Percentiles rank a stretch among this genome's conserved stretches.
Conservation (phyloP, 495 filamentous ascomycete species). For the Oidiodendron maius region DNA sequence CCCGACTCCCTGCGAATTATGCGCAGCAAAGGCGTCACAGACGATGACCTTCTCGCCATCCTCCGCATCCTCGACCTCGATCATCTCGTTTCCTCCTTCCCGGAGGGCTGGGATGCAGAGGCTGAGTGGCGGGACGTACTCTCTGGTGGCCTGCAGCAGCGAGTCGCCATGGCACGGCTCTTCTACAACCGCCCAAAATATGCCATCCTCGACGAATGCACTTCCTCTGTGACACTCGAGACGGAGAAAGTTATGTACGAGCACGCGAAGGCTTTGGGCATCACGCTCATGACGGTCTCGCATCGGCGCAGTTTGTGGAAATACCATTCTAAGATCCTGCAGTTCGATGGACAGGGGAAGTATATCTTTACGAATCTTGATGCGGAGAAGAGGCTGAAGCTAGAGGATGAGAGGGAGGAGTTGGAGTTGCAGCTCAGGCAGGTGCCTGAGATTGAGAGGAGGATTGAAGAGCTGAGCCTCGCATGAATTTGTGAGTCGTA, state of each 20-base stretch:
- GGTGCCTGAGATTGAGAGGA: slow-evolving; percentile 80
- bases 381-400: slow-evolving; percentile 73
- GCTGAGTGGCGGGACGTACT: slow-evolving; percentile 94
- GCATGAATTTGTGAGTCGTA: too few species aligned
- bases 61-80: slow-evolving; percentile 76
- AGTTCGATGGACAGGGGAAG: slow-evolving; percentile 91
- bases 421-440: slow-evolving; percentile 76
- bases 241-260: slow-evolving; percentile 97
- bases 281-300: slow-evolving; percentile 93
- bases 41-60: slow-evolving; percentile 71
- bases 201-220: slow-evolving; percentile 96
- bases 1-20: slow-evolving; percentile 85
- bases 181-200: slow-evolving; percentile 93
- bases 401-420: slow-evolving; percentile 98
- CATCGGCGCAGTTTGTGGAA: slow-evolving; percentile 92
- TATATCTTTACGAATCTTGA: slow-evolving; percentile 90
- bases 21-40: slow-evolving; percentile 76
- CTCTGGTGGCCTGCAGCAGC: slow-evolving; percentile 86
- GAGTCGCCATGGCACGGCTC: slow-evolving; percentile 94
- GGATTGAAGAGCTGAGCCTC: slow-evolving; percentile 70
- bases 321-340: slow-evolving; percentile 87
- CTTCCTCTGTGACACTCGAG: slow-evolving; percentile 84
- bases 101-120: slow-evolving; percentile 84
- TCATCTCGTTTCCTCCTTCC: slow-evolving; percentile 71
- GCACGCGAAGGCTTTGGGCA: slow-evolving; percentile 81